A percentile compares a stretch with the other conserved stretches of the same genome.
Evolutionary conservation across 768 basidiomycete genomes (phyloP).

Genomic region (Pisolithus albus): DNA sequence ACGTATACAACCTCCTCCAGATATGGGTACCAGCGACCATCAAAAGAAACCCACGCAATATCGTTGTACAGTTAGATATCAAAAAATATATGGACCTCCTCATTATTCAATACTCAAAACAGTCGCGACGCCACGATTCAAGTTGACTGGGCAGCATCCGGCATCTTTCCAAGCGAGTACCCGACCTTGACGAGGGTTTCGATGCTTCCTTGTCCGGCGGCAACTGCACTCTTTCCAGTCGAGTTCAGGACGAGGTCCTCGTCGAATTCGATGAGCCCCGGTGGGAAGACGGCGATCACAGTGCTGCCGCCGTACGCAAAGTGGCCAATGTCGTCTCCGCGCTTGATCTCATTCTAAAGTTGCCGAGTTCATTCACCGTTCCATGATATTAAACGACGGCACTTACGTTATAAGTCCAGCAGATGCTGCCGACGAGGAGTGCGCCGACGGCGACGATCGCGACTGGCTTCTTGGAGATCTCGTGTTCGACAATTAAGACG

Average conservation of each 20-base stretch:
- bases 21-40: too few relatives aligned
- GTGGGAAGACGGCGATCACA: constrained; percentile 52
- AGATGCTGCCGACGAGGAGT: constrained; percentile 71
- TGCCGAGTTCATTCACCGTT: background rate
- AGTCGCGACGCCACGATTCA: background rate
- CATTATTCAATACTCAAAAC: background rate
- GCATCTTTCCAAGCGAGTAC: constrained; percentile 20
- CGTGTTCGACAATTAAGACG: constrained; percentile 46
- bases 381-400: background rate
- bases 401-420: constrained; percentile 43
- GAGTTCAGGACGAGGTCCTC: constrained; percentile 56
- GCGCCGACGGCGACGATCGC: constrained; percentile 76
- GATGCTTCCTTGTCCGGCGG: constrained; percentile 28
- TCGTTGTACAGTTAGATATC: too few relatives aligned
- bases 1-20: too few relatives aligned
- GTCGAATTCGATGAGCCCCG: constrained; percentile 49
- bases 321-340: constrained; percentile 61
- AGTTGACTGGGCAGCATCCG: background rate
- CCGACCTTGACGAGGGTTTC: constrained; percentile 60
- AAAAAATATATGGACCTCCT: background rate
- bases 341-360: constrained; percentile 39
- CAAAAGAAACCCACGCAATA: too few relatives aligned
- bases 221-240: constrained; percentile 8
- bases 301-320: constrained; percentile 80
- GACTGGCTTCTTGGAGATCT: constrained; percentile 38